phyloP scores from a whole-genome alignment of 345 rosid genomes.

The Rhodamnia argentea region DNA sequence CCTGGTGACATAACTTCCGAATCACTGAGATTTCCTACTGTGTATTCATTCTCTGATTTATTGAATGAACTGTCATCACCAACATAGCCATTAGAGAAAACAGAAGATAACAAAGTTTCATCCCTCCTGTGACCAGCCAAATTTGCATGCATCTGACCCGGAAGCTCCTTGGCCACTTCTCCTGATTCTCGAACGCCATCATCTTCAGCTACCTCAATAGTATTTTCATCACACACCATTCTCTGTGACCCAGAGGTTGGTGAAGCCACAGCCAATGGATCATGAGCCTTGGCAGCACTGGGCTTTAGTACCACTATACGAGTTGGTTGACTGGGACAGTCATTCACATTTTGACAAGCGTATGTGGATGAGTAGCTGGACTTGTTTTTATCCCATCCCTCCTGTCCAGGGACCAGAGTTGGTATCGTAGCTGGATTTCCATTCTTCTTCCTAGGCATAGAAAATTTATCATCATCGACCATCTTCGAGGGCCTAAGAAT shows the following conservation, averaged over 20 bases:
- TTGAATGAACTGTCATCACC: constrained; percentile 84
- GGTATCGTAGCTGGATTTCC: constrained; percentile 36
- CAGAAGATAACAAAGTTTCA: constrained; percentile 74
- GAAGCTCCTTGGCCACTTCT: constrained; percentile 51
- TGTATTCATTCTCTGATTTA: constrained; percentile 55
- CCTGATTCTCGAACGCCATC: constrained; percentile 45
- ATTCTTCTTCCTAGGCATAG: constrained; percentile 29
- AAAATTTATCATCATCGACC: constrained; percentile 42
- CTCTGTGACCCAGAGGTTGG: constrained; percentile 44
- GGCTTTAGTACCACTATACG: constrained; percentile 90
- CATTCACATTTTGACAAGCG: constrained; percentile 33
- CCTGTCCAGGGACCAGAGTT: constrained; percentile 22
- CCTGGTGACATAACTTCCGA: constrained; percentile 67
- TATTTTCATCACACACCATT: constrained; percentile 19
- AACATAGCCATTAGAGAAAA: constrained; percentile 65
- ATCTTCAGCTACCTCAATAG: constrained; percentile 39
- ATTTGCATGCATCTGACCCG: constrained; percentile 40
- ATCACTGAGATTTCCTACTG: constrained; percentile 58
- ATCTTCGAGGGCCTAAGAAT: constrained; percentile 80
- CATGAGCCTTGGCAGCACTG: constrained; percentile 50
- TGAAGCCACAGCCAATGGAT: constrained; percentile 29
- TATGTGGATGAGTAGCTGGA: constrained; percentile 26
- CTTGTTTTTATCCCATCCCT: constrained; percentile 29
- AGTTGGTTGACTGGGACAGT: constrained; percentile 58
- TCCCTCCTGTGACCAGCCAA: constrained; percentile 53